Evolutionary conservation across 495 filamentous ascomycete genomes (phyloP).

Genomic region (Lasiosphaeris hirsuta): DNA sequence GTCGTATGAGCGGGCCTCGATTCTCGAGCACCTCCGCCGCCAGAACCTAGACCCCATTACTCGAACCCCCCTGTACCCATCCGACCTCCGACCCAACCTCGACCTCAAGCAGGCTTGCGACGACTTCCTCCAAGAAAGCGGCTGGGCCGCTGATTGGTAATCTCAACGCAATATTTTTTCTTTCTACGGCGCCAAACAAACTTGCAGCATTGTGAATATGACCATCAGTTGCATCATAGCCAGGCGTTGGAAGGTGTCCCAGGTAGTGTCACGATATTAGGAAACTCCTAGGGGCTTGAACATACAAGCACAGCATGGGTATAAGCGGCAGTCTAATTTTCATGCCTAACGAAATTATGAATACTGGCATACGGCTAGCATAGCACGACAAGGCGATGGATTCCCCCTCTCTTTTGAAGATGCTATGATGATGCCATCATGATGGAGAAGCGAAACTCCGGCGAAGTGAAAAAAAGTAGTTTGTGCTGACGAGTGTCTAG

Average conservation of each 20-base stretch:
- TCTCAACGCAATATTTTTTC: background rate
- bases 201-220: background rate
- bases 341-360: background rate
- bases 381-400: too few species aligned
- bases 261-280: background rate
- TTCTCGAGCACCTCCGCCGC: conserved; percentile 79
- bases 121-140: conserved; percentile 80
- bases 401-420: too few species aligned
- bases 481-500: background rate
- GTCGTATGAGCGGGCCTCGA: conserved; percentile 84
- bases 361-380: background rate
- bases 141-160: conserved; percentile 92
- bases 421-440: too few species aligned
- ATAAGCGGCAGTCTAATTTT: background rate
- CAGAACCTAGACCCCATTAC: conserved; percentile 79
- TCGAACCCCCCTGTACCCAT: conserved; percentile 61
- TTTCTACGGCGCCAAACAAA: background rate
- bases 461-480: too few species aligned
- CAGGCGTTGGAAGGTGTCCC: conserved; percentile 2
- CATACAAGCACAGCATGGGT: too few species aligned
- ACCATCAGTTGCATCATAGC: conserved; percentile 6
- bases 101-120: conserved; percentile 79
- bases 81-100: conserved; percentile 80
- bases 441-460: too few species aligned
- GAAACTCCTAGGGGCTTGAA: background rate